Base-by-base conservation (phyloP, 2,329 filamentous ascomycete species). In the Zymoseptoria passerinii region DNA sequence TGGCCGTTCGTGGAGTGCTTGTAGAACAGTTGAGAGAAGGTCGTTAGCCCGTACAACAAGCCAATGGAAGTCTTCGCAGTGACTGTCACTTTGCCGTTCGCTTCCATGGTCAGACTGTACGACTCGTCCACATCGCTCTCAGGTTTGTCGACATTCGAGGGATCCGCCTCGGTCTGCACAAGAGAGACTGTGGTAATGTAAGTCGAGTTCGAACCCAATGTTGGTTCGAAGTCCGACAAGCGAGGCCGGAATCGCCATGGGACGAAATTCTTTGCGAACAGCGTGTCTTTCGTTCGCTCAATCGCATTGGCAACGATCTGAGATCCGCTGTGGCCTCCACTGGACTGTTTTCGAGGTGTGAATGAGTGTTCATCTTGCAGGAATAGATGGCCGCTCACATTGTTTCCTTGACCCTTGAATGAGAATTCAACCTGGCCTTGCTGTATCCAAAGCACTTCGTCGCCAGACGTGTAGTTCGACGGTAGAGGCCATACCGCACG, bases 11-110 rank as follows among this genome's bases (percentile, higher is more conserved):
- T 69, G 48, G 85, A 84, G 73, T 90, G 86, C 70, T 83, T 72
- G 75, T 84, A 92, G 75, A 94, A 94, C 16, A 95, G 81, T 76
- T 95, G 90, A 0, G 82, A 80, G 68, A 94, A 90, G 1, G 88
- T 86, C 64, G 88, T 86, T 20, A 95, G 78, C n/a, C 81, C 90
- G 63, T 83, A 83, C 18, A 90, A 77, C 35, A 92, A 76, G 53
- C 90, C 90, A 6, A 83, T 81, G 16, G 86, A 85, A 1, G 87
- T 84, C 40, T 78, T 78, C 16, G 87, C 88, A 23, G 75, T 76
- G 66, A 94, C 85, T 48, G 76, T 80, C 28, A 83, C 86, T 20
- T 77, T 75, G 54, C 88, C 88, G 29, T 79, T 72, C 19, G 74
- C 70, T 10, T 78, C 78, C 48, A 95, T 71, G 1, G 77, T 80